phyloP scores from a whole-genome alignment of 1,284 basidiomycete genomes.

The Rhodotorula sp. region DNA sequence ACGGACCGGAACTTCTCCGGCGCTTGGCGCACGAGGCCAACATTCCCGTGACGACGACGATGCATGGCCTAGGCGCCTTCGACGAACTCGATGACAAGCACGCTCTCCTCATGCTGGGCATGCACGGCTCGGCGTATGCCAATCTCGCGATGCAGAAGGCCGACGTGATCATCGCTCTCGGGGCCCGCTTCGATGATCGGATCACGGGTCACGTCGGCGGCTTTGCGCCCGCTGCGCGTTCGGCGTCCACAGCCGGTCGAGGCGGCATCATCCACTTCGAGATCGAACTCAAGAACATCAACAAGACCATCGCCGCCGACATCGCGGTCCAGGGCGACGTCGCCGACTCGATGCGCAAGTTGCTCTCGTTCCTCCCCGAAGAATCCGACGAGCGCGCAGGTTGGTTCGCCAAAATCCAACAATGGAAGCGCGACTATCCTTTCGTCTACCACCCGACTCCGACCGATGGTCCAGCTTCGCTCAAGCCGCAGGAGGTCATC shows the following conservation, averaged over 20 bases:
- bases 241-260: constrained; percentile 77
- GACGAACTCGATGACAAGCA: constrained; percentile 79
- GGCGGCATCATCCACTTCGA: constrained; percentile 99
- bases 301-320: constrained; percentile 94
- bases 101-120: constrained; percentile 95
- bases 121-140: constrained; percentile 97
- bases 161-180: constrained; percentile 95
- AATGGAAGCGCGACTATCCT: constrained; percentile 85
- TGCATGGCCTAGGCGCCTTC: constrained; percentile 92
- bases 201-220: constrained; percentile 87
- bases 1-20: constrained; percentile 79
- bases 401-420: constrained; percentile 79
- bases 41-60: constrained; percentile 94
- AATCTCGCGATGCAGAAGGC: constrained; percentile 97
- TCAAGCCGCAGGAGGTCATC: constrained; percentile 97
- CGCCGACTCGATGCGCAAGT: constrained; percentile 70
- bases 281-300: constrained; percentile 97
- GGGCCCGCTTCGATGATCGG: constrained; percentile 95
- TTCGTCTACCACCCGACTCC: constrained; percentile 78
- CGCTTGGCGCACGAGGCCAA: constrained; percentile 79
- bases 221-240: constrained; percentile 86
- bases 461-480: constrained; percentile 59
- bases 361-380: constrained; percentile 73
- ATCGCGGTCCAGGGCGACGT: constrained; percentile 95
- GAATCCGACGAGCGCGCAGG: constrained; percentile 59